Base-by-base conservation (phyloP, 768 basidiomycete species). In the Clavulina sp. region DNA sequence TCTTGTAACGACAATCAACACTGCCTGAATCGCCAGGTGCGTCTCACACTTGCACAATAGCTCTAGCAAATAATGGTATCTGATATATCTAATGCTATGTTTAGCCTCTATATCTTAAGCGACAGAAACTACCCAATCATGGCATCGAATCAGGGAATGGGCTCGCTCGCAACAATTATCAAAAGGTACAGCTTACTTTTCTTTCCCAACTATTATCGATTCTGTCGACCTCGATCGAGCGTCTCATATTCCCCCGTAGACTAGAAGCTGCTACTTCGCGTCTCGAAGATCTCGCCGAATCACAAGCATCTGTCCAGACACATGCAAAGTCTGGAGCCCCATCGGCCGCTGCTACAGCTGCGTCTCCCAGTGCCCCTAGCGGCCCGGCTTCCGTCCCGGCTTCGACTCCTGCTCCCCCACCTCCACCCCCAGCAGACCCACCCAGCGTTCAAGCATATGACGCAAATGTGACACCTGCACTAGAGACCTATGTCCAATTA, bases 261-360 rank as follows among this genome's bases (percentile, higher is more conserved):
- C 75, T 89, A 48, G 84, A 92, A 71, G 95, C 95, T 24, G 86
- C 89, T 5, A 91, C 88, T 4, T 86, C 84, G 41, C 78, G 95
- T 31, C 76, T 99, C 32, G 95, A 99, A 66, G 95, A 99, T 61
- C 70, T 89, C 54, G 81, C 82, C 33, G 70, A 73, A 36, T 69
- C 74, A 16, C 60, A 66, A 50, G 59, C 60, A 58, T 65, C 61
- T 13, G 53, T n/a, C n/a, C n/a, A n/a, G n/a, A n/a, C n/a, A n/a
- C n/a, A 56, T 47, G 40, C 61, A 19, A 56, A 57, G 13, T 50
- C 55, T 33, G 60, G 57, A 52, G 57, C 52, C 43, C 61, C 52
- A 57, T 59, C 57, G 40, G 29, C 58, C 48, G 60, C 55, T 18
- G 57, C 63, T 26, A 44, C 63, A 19, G 55, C 62, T 33, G 23